Evolutionary conservation across 352 stramenopile genomes (phyloP).

Genomic region (Pythium coloratum): DNA sequence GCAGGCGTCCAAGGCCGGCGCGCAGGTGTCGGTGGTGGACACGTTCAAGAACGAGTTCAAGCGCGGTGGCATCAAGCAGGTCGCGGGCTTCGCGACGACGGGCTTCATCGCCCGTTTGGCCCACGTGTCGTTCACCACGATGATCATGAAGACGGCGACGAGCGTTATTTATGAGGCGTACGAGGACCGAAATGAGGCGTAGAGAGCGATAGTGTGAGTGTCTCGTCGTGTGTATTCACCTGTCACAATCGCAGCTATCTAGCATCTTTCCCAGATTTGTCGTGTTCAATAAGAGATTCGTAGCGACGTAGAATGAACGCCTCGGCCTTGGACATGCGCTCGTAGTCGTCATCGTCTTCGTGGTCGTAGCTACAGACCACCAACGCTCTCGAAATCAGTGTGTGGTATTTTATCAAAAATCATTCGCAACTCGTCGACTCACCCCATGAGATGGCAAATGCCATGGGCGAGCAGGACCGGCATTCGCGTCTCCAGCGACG

Average conservation of each 20-base stretch:
- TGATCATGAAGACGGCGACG: constrained; percentile 90
- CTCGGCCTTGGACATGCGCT: constrained; percentile 75
- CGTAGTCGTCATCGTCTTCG: constrained; percentile 73
- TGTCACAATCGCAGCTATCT: neutral
- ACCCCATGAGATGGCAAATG: constrained; percentile 84
- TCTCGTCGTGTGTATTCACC: neutral
- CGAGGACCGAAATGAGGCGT: constrained; percentile 36
- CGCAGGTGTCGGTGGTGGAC: constrained; percentile 73
- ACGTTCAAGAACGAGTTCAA: constrained; percentile 78
- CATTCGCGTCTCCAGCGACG: constrained; percentile 64
- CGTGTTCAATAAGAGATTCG: constrained; percentile 41
- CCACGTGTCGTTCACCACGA: constrained; percentile 88
- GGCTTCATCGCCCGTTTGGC: constrained; percentile 73
- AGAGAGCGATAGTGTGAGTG: neutral
- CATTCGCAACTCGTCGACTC: constrained; percentile 10
- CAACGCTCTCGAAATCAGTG: neutral
- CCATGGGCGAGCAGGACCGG: constrained; percentile 76
- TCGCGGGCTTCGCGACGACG: constrained; percentile 78
- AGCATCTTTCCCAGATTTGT: constrained; percentile 8
- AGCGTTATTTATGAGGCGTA: constrained; percentile 84
- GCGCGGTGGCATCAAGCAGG: constrained; percentile 73
- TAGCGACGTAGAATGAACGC: constrained; percentile 62
- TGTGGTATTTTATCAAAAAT: neutral
- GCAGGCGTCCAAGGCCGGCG: constrained; percentile 85
- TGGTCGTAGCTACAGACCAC: constrained; percentile 67